A percentile compares a stretch with the other conserved stretches of the same genome.
phyloP scores from a whole-genome alignment of 768 basidiomycete genomes.

The Xerocomellus intermedius region DNA sequence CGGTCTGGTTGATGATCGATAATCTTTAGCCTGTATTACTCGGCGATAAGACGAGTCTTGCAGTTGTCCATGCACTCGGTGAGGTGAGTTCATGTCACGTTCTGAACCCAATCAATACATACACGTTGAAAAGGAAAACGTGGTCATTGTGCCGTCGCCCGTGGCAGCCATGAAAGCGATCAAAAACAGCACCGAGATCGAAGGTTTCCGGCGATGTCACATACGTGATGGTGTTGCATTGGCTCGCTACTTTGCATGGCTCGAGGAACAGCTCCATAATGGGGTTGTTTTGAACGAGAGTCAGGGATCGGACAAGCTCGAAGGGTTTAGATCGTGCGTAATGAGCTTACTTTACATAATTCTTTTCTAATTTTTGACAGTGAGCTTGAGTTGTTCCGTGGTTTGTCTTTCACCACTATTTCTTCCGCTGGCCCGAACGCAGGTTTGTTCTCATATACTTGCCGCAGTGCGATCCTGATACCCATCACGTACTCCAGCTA shows the following conservation, averaged over 20 bases:
- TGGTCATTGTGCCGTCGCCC: constrained; percentile 64
- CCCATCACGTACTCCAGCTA: constrained; percentile 45
- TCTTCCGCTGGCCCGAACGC: constrained; percentile 92
- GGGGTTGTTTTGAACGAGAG: constrained; percentile 71
- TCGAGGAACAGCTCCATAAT: constrained; percentile 75
- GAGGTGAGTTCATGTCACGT: constrained; percentile 40
- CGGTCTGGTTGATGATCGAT: not conserved
- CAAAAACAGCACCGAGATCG: constrained; percentile 78
- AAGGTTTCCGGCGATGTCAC: constrained; percentile 87
- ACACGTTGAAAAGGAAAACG: constrained; percentile 47
- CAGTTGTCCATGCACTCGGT: constrained; percentile 79
- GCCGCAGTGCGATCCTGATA: not conserved
- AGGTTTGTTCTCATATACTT: constrained; percentile 45
- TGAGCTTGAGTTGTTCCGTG: constrained; percentile 76
- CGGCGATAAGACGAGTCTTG: constrained; percentile 75
- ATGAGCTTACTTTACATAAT: not conserved
- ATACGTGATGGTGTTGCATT: constrained; percentile 89
- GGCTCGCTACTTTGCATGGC: constrained; percentile 89
- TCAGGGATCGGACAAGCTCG: constrained; percentile 75
- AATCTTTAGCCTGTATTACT: constrained; percentile 66
- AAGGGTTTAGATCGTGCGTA: constrained; percentile 79
- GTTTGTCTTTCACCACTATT: constrained; percentile 89
- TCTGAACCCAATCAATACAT: not conserved
- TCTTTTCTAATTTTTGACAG: constrained; percentile 37
- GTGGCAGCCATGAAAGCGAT: constrained; percentile 77